Percentiles rank a stretch among this genome's conserved stretches.
phyloP scores from a whole-genome alignment of 176 grass and related monocot species.

The Oryza rufipogon region DNA sequence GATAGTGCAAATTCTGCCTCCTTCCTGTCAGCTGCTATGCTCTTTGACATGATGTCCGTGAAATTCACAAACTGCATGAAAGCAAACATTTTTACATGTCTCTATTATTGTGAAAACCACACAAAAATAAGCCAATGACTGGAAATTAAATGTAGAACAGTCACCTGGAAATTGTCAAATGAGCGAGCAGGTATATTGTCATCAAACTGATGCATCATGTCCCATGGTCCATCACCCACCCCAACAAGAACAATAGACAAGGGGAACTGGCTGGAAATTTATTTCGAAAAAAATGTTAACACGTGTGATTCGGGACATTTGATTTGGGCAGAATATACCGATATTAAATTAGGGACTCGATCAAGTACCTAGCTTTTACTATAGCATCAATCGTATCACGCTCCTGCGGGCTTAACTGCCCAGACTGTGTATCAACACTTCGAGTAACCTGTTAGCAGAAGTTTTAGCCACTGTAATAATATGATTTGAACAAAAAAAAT shows the following conservation, averaged over 20 bases:
- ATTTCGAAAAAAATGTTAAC: conserved; percentile 31
- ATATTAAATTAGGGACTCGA: conserved; percentile 5
- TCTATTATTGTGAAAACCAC: neutral
- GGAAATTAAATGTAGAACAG: conserved; percentile 14
- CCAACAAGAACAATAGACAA: conserved; percentile 97
- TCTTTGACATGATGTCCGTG: conserved; percentile 95
- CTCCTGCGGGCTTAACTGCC: conserved; percentile 92
- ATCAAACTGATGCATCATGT: conserved; percentile 98
- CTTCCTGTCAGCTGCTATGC: conserved; percentile 76
- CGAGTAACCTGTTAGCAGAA: conserved; percentile 70
- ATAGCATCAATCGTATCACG: conserved; percentile 87
- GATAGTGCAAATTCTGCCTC: conserved; percentile 91
- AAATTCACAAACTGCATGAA: conserved; percentile 97
- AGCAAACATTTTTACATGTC: conserved; percentile 24
- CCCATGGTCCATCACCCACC: conserved; percentile 98
- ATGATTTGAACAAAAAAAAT: conserved; percentile 1
- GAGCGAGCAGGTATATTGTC: conserved; percentile 95
- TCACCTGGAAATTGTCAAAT: conserved; percentile 99
- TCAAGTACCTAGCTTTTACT: conserved; percentile 91
- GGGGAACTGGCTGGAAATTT: conserved; percentile 66
- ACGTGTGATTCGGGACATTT: neutral
- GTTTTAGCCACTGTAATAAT: conserved; percentile 23
- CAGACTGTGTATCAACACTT: conserved; percentile 88
- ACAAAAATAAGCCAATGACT: conserved; percentile 20
- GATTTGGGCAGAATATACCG: conserved; percentile 17